These are phyloP conservation scores for Grigorovia humatica DNA, from an alignment of 805 yeast genomes.

Conservation along the genomic window DNA sequence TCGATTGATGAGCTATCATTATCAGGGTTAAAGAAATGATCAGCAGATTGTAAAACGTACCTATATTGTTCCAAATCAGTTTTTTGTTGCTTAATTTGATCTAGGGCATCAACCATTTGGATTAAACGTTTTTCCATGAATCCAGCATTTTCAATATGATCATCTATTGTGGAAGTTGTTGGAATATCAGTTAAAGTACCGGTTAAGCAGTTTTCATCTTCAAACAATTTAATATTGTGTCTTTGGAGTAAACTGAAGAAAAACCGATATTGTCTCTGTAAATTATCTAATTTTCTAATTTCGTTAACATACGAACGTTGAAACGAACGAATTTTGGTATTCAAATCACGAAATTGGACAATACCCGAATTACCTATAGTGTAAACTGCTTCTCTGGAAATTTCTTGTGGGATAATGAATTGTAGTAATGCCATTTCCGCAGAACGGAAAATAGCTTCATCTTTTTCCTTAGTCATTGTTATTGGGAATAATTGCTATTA, in stretches of 20 bases:
- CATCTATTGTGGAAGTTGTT: constrained; percentile 59
- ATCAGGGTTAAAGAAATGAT: constrained; percentile 34
- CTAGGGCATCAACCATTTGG: constrained; percentile 62
- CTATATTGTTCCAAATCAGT: constrained; percentile 54
- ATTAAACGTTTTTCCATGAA: constrained; percentile 62
- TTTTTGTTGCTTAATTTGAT: constrained; percentile 44
- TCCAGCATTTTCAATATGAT: constrained; percentile 49
- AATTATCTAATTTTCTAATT: constrained; percentile 70
- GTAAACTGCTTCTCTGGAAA: constrained; percentile 76
- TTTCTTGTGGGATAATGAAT: constrained; percentile 83
- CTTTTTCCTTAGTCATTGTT: constrained; percentile 7
- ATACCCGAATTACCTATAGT: constrained; percentile 78
- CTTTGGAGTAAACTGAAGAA: constrained; percentile 41
- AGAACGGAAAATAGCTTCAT: constrained; percentile 47
- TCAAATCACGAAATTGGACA: constrained; percentile 84
- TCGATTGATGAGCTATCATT: constrained; percentile 4
- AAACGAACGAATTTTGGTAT: constrained; percentile 67
- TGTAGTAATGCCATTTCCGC: constrained; percentile 96
- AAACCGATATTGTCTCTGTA: constrained; percentile 72
- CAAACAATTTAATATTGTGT: constrained; percentile 33
- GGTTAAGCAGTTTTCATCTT: constrained; percentile 25
- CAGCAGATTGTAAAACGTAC: constrained; percentile 40
- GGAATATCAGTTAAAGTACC: constrained; percentile 26
- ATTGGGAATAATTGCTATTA: no score
- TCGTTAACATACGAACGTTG: constrained; percentile 89